A percentile compares a stretch with the other conserved stretches of the same genome.
phyloP scores from a whole-genome alignment of 2,329 filamentous ascomycete genomes.

The Talaromyces pinophilus region DNA sequence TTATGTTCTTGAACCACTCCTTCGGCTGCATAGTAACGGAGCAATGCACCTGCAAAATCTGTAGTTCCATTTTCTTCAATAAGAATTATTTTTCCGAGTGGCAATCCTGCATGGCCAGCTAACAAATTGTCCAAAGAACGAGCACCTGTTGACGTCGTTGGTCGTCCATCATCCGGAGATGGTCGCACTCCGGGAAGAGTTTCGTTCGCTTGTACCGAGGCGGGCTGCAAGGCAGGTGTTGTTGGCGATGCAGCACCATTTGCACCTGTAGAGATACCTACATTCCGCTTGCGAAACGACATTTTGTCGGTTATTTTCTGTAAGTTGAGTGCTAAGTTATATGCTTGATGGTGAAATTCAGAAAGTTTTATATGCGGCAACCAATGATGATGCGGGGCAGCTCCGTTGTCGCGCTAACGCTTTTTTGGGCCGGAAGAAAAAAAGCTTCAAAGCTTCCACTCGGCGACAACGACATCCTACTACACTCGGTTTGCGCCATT shows the following conservation, averaged over 20 bases:
- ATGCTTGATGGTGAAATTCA: neutral
- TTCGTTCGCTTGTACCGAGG: slow-evolving; percentile 30
- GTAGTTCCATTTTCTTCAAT: slow-evolving; percentile 90
- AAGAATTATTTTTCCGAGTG: slow-evolving; percentile 76
- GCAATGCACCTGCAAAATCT: slow-evolving; percentile 81
- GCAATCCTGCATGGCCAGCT: slow-evolving; percentile 81
- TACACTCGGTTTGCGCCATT: neutral
- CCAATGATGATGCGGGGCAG: slow-evolving; percentile 24
- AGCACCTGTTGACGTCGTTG: slow-evolving; percentile 89
- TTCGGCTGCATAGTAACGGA: slow-evolving; percentile 90
- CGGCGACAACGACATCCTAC: neutral
- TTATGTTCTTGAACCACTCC: slow-evolving; percentile 88
- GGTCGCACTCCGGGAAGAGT: slow-evolving; percentile 65
- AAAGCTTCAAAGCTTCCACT: slow-evolving; percentile 28
- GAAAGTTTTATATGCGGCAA: slow-evolving; percentile 13
- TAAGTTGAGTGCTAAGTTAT: neutral
- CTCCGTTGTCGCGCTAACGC: slow-evolving; percentile 29
- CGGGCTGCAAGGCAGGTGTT: slow-evolving; percentile 30
- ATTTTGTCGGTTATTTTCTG: slow-evolving; percentile 42
- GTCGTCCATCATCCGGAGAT: slow-evolving; percentile 82
- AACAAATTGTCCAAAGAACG: slow-evolving; percentile 80
- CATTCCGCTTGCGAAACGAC: slow-evolving; percentile 69
- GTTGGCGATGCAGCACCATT: slow-evolving; percentile 37
- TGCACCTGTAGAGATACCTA: slow-evolving; percentile 53
- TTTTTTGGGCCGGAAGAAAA: slow-evolving; percentile 29